Conservation (phyloP, 2,329 filamentous ascomycete species). For the Hypoxylon sp. region DNA sequence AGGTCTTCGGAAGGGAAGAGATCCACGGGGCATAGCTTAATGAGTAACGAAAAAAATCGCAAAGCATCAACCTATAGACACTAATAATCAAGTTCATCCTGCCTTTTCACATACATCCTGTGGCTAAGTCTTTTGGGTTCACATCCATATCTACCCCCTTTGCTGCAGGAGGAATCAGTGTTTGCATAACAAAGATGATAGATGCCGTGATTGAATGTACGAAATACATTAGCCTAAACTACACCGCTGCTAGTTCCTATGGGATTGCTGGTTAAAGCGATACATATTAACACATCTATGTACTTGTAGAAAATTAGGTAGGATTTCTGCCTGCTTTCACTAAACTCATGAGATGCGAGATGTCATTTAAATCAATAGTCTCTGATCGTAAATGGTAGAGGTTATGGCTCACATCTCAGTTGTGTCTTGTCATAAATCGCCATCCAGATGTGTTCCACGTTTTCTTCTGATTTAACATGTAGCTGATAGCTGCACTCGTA, state of each 20-base stretch:
- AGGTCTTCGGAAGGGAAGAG: constrained; percentile 15
- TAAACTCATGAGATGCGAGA: background rate
- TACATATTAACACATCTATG: no score
- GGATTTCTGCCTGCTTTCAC: no score
- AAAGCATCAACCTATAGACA: constrained; percentile 10
- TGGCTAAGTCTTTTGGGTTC: background rate
- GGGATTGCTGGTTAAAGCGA: no score
- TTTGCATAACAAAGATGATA: background rate
- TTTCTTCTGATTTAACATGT: background rate
- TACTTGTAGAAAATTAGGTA: no score
- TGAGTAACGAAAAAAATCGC: constrained; percentile 21
- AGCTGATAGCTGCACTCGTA: no score
- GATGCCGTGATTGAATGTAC: background rate
- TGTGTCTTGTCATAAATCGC: background rate
- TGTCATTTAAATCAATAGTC: background rate
- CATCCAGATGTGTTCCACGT: background rate
- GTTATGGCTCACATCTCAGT: background rate
- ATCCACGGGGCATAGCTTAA: constrained; percentile 28
- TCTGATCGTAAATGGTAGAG: no score
- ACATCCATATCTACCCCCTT: background rate
- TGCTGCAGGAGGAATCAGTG: background rate
- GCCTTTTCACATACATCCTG: background rate
- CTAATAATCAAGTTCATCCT: background rate
- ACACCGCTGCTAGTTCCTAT: no score
- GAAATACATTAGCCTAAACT: no score